A percentile compares a stretch with the other conserved stretches of the same genome.
Evolutionary conservation across 2,329 filamentous ascomycete species (phyloP).

Genomic region (Botrytis cinerea): DNA sequence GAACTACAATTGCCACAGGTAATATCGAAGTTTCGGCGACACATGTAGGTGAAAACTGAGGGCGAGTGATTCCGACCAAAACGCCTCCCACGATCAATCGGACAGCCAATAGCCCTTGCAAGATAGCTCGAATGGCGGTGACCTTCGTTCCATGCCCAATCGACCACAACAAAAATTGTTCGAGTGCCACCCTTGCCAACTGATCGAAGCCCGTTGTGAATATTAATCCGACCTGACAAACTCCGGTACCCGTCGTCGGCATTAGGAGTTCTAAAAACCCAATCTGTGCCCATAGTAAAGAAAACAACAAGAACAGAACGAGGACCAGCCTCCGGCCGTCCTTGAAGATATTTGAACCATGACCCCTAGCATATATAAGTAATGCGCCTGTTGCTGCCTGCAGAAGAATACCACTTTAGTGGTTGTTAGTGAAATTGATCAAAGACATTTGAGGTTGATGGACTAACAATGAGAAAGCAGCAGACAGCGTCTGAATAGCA

Average conservation of each 20-base stretch:
- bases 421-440: constrained; percentile 27
- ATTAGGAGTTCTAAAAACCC: constrained; percentile 41
- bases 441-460: background rate
- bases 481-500: constrained; percentile 39
- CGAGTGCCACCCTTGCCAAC: constrained; percentile 38
- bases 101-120: constrained; percentile 38
- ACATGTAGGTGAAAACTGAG: constrained; percentile 40
- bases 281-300: constrained; percentile 40
- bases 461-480: constrained; percentile 43
- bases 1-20: constrained; percentile 38
- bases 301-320: constrained; percentile 42
- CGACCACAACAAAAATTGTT: constrained; percentile 43
- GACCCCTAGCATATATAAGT: constrained; percentile 38
- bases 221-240: constrained; percentile 39
- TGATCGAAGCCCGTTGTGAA: constrained; percentile 41
- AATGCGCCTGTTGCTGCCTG: constrained; percentile 39
- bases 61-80: constrained; percentile 40
- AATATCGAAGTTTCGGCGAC: constrained; percentile 38
- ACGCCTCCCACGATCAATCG: constrained; percentile 39
- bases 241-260: constrained; percentile 26
- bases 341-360: constrained; percentile 40
- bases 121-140: constrained; percentile 34
- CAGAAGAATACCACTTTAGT: constrained; percentile 41
- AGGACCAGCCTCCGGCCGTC: constrained; percentile 45
- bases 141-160: constrained; percentile 37